These are phyloP conservation scores for Tetrapisispora phaffii DNA, from an alignment of 805 yeast species.

Conservation along the genomic window DNA sequence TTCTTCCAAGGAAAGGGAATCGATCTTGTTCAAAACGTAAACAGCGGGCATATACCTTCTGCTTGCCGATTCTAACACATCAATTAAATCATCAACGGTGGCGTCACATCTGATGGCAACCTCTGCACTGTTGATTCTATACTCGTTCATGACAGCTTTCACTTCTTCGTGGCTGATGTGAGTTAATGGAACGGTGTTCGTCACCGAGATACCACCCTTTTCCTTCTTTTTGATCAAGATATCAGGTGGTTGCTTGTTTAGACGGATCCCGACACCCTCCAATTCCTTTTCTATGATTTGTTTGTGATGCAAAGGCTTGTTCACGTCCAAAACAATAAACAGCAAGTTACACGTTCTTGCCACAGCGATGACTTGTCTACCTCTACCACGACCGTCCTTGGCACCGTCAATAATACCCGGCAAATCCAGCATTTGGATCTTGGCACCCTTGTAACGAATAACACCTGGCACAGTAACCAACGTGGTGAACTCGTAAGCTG, in stretches of 20 bases:
- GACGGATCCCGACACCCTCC: constrained; percentile 94
- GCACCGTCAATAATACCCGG: constrained; percentile 92
- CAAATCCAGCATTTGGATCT: constrained; percentile 87
- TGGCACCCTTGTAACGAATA: constrained; percentile 92
- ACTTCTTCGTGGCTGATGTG: constrained; percentile 88
- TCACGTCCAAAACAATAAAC: constrained; percentile 90
- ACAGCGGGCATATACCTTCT: constrained; percentile 93
- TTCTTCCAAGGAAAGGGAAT: constrained; percentile 88
- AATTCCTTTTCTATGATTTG: constrained; percentile 87
- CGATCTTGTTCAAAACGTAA: constrained; percentile 91
- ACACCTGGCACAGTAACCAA: constrained; percentile 96
- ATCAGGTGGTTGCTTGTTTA: constrained; percentile 88
- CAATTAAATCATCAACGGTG: constrained; percentile 92
- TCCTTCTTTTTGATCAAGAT: constrained; percentile 87
- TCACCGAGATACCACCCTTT: constrained; percentile 89
- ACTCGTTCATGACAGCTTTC: constrained; percentile 92
- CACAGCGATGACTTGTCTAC: constrained; percentile 95
- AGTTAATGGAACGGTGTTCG: constrained; percentile 87
- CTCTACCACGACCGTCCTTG: constrained; percentile 85
- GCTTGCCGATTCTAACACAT: constrained; percentile 79
- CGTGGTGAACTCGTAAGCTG: constrained; percentile 95
- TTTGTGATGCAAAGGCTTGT: constrained; percentile 91
- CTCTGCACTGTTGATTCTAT: constrained; percentile 90
- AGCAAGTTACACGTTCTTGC: constrained; percentile 95
- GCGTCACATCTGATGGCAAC: constrained; percentile 96